Conservation (phyloP, 176 grass and related monocot species). For the Oryza longistaminata region DNA sequence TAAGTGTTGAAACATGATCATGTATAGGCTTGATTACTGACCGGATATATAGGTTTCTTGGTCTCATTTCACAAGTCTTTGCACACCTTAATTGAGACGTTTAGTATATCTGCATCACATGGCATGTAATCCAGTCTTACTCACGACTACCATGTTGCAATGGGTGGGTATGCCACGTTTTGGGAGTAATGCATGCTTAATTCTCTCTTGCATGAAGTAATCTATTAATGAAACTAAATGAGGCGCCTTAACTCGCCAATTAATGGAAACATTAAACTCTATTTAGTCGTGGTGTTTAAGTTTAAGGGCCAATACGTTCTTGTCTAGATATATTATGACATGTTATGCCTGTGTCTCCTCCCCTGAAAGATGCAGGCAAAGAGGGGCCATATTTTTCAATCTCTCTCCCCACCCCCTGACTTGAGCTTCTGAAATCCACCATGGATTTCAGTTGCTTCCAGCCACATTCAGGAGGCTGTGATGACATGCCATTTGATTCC, state of each 20-base stretch:
- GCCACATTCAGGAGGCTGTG: slow-evolving; percentile 17
- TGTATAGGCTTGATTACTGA: neutral
- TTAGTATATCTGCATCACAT: neutral
- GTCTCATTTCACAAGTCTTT: neutral
- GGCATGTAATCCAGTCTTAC: neutral
- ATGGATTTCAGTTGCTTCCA: slow-evolving; percentile 65
- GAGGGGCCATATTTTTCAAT: neutral
- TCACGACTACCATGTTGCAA: neutral
- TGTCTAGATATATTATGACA: slow-evolving; percentile 45
- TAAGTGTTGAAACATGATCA: neutral
- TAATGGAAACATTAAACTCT: slow-evolving; percentile 38
- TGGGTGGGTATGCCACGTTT: slow-evolving; percentile 24
- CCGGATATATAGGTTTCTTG: neutral
- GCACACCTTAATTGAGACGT: neutral
- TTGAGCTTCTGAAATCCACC: slow-evolving; percentile 28
- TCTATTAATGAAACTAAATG: slow-evolving; percentile 44
- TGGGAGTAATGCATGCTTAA: slow-evolving; percentile 15
- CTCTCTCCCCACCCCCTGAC: neutral
- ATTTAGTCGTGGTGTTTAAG: slow-evolving; percentile 27
- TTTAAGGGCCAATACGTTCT: slow-evolving; percentile 28
- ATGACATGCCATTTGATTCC: slow-evolving; percentile 36
- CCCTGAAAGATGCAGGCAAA: slow-evolving; percentile 31
- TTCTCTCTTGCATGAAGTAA: slow-evolving; percentile 39
- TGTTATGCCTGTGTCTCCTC: slow-evolving; percentile 19
- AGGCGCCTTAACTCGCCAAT: slow-evolving; percentile 36